A percentile compares a stretch with the other conserved stretches of the same genome.
Evolutionary conservation across 208 protist genomes (phyloP).

Genomic region (Spongospora subterranea): DNA sequence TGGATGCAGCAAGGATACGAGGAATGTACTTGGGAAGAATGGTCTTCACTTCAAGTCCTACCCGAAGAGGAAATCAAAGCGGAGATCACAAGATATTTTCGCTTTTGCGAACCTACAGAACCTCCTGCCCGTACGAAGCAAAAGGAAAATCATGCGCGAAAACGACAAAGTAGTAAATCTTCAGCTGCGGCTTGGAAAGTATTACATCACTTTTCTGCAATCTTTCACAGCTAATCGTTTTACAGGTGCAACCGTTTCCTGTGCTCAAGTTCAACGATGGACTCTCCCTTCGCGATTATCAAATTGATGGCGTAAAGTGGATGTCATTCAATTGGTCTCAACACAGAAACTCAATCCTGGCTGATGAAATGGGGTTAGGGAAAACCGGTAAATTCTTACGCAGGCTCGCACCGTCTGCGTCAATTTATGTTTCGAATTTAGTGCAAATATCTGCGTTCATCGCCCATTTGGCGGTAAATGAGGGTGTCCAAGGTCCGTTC

Average conservation of each 20-base stretch:
- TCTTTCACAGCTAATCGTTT: not conserved
- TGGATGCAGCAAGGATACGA: slow-evolving; percentile 77
- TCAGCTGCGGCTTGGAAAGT: not conserved
- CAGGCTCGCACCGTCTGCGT: not conserved
- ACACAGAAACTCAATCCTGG: slow-evolving; percentile 67
- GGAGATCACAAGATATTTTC: slow-evolving; percentile 25
- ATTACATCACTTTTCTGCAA: not conserved
- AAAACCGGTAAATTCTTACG: slow-evolving; percentile 58
- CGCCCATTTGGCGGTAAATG: slow-evolving; percentile 30
- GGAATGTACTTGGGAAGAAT: slow-evolving; percentile 80
- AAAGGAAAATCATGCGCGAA: not conserved
- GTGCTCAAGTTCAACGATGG: slow-evolving; percentile 58
- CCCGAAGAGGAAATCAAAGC: not conserved
- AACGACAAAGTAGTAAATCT: not conserved
- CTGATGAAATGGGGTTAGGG: slow-evolving; percentile 74
- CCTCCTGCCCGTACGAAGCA: not conserved
- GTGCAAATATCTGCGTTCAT: slow-evolving; percentile 64
- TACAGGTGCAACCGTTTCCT: not conserved
- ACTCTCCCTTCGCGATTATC: slow-evolving; percentile 63
- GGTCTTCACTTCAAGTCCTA: not conserved
- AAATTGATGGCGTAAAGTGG: slow-evolving; percentile 72
- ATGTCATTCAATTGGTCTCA: slow-evolving; percentile 66
- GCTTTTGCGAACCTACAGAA: not conserved
- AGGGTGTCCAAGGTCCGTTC: slow-evolving; percentile 68
- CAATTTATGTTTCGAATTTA: slow-evolving; percentile 37